Evolutionary conservation across 257 asterid species (phyloP).

Genomic region (Prunella vulgaris): DNA sequence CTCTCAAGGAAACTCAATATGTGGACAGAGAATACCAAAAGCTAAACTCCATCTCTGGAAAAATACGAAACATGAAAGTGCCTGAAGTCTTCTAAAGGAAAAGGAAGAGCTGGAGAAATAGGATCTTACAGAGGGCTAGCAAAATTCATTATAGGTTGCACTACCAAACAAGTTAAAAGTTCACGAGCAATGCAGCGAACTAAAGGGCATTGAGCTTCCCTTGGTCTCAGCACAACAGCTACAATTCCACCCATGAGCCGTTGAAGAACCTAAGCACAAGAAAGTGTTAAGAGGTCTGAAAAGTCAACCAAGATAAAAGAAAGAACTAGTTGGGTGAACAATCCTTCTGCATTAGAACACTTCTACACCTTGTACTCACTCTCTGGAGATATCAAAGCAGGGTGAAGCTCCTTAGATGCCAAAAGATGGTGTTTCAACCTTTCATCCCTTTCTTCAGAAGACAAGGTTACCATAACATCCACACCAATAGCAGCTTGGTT

Average conservation of each 20-base stretch:
- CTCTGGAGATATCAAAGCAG: slow-evolving; percentile 94
- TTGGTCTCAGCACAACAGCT: slow-evolving; percentile 87
- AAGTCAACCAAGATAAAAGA: slow-evolving; percentile 9
- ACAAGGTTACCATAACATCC: slow-evolving; percentile 94
- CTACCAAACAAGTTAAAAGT: slow-evolving; percentile 83
- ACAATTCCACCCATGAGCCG: slow-evolving; percentile 89
- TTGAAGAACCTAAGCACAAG: slow-evolving; percentile 65
- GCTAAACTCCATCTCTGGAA: neutral
- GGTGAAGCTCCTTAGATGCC: slow-evolving; percentile 91
- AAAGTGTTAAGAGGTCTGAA: slow-evolving; percentile 29
- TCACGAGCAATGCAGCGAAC: slow-evolving; percentile 96
- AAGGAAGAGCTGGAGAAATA: slow-evolving; percentile 21
- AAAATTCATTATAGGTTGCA: slow-evolving; percentile 89
- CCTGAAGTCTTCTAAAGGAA: neutral
- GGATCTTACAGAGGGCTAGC: slow-evolving; percentile 86
- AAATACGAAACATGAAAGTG: neutral
- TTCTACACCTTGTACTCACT: slow-evolving; percentile 99
- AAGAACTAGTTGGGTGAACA: slow-evolving; percentile 13
- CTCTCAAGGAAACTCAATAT: neutral
- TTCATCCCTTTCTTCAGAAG: slow-evolving; percentile 98
- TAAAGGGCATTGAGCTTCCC: slow-evolving; percentile 90
- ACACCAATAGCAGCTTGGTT: slow-evolving; percentile 85
- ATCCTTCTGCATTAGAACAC: slow-evolving; percentile 43
- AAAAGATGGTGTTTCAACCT: slow-evolving; percentile 87
- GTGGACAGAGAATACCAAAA: neutral